Conservation (phyloP, 176 grass and related monocot species). For the Raddia guianensis region DNA sequence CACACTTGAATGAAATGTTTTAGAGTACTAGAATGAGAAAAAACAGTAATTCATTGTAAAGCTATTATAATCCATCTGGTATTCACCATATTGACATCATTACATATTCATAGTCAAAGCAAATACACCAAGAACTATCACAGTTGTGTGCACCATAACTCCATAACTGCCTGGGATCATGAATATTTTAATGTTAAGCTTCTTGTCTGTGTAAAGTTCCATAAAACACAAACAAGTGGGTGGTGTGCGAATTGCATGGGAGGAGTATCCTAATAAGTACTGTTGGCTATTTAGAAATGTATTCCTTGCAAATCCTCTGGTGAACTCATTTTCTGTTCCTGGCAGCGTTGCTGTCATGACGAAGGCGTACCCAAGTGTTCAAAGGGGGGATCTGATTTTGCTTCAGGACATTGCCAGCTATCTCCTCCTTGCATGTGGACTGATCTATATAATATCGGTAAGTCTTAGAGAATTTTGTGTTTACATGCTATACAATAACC, state of each 20-base stretch:
- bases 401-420: constrained; percentile 94
- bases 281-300: not conserved
- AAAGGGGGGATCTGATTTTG: constrained; percentile 64
- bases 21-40: not conserved
- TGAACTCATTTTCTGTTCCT: constrained; percentile 44
- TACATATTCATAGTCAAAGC: not conserved
- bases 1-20: constrained; percentile 24
- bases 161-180: not conserved
- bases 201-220: not conserved
- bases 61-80: not conserved
- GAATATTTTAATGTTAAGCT: not conserved
- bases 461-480: constrained; percentile 35
- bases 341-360: constrained; percentile 95
- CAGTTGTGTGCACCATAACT: not conserved
- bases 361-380: constrained; percentile 68
- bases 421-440: constrained; percentile 85
- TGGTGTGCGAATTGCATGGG: no score
- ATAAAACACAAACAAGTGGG: not conserved
- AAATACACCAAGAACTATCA: not conserved
- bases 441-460: constrained; percentile 81
- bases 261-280: no score
- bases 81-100: constrained; percentile 19
- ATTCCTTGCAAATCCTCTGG: not conserved
- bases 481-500: constrained; percentile 13
- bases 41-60: not conserved